A percentile compares a stretch with the other conserved stretches of the same genome.
These are phyloP conservation scores for Camellia japonica DNA, from an alignment of 148 eudicot genomes.

Conservation along the genomic window DNA sequence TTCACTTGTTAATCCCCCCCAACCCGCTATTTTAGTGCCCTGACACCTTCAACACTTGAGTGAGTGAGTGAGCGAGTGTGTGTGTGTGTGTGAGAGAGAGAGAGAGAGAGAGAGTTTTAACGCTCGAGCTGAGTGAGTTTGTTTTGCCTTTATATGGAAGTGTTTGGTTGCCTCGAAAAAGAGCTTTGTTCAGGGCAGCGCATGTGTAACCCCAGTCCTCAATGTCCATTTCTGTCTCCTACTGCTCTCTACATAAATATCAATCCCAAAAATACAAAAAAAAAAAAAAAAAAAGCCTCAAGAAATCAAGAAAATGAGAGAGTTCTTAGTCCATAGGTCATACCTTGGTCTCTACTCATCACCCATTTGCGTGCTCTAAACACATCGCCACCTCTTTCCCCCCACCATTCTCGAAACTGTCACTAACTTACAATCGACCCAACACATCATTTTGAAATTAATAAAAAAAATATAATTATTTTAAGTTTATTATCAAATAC, in stretches of 20 bases:
- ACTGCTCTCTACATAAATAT: neutral
- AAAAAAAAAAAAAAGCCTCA: neutral
- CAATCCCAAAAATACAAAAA: neutral
- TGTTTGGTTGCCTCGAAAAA: conserved; percentile 30
- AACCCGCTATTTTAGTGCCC: neutral
- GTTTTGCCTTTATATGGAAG: conserved; percentile 2
- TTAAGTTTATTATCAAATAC: too few species aligned
- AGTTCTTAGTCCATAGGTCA: neutral
- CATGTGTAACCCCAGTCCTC: conserved; percentile 33
- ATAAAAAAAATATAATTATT: too few species aligned
- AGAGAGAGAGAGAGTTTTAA: conserved; percentile 2
- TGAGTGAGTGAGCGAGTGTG: too few species aligned
- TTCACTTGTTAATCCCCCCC: conserved; percentile 5
- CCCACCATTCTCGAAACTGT: conserved; percentile 1
- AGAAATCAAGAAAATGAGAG: neutral
- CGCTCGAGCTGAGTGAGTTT: neutral
- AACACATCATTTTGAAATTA: neutral
- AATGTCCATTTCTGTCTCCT: conserved; percentile 1
- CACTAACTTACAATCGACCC: neutral
- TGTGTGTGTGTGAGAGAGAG: neutral
- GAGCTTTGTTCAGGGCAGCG: conserved; percentile 28
- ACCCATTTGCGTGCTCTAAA: conserved; percentile 5
- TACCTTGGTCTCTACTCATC: conserved; percentile 1
- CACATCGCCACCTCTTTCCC: neutral
- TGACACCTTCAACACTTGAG: neutral